phyloP scores from a whole-genome alignment of 495 filamentous ascomycete species.

The Aspergillus egyptiacus region DNA sequence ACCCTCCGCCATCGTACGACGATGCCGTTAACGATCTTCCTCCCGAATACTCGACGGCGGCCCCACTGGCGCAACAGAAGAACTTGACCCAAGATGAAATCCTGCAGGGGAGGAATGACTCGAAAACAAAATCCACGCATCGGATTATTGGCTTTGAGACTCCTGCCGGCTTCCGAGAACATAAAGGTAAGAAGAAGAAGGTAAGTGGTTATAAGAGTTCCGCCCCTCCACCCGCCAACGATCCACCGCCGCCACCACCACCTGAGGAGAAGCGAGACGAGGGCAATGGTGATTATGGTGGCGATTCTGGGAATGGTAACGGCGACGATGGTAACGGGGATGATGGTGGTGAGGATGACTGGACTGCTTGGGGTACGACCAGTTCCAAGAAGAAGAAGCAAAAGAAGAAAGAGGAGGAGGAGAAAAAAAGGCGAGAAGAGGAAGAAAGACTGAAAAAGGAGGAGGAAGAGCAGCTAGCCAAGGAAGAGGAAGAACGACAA shows the following conservation, averaged over 20 bases:
- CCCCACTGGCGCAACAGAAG: constrained; percentile 27
- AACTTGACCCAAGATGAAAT: constrained; percentile 8
- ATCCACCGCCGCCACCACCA: constrained; percentile 10
- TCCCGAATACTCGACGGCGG: constrained; percentile 34
- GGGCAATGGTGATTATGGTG: constrained; percentile 25
- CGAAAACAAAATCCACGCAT: constrained; percentile 34
- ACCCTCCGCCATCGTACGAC: constrained; percentile 40
- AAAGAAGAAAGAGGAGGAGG: constrained; percentile 29
- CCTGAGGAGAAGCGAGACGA: constrained; percentile 18
- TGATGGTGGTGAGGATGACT: constrained; percentile 31
- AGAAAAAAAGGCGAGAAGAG: constrained; percentile 12
- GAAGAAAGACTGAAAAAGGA: constrained; percentile 14
- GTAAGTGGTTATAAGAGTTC: constrained; percentile 21
- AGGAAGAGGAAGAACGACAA: constrained; percentile 29
- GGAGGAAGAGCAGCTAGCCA: constrained; percentile 24
- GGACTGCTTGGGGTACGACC: constrained; percentile 35
- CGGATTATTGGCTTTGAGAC: constrained; percentile 50
- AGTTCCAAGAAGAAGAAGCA: constrained; percentile 40
- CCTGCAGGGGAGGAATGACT: constrained; percentile 22
- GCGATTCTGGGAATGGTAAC: constrained; percentile 28
- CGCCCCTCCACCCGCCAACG: constrained; percentile 17
- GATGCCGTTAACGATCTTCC: constrained; percentile 39
- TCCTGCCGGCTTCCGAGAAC: constrained; percentile 43
- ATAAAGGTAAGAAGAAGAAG: constrained; percentile 40
- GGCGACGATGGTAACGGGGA: constrained; percentile 23